Percentiles rank a stretch among this genome's conserved stretches.
phyloP scores from a whole-genome alignment of 148 eudicot species.

The Linanthus parryae region DNA sequence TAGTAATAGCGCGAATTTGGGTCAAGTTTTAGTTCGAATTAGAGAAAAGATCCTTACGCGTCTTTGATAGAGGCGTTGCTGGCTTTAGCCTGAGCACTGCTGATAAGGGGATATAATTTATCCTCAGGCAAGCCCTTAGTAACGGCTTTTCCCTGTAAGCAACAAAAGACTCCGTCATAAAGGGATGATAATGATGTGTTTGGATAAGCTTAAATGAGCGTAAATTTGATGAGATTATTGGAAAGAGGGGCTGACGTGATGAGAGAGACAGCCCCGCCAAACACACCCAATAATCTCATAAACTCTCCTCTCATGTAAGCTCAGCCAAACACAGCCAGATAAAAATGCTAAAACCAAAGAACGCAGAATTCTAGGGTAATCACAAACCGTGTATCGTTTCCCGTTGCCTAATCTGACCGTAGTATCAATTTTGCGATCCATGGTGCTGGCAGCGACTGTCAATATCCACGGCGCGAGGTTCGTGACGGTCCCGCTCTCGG shows the following conservation, averaged over 20 bases:
- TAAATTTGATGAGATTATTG: too few species aligned
- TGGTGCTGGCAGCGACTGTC: conserved; percentile 73
- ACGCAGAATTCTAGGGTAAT: not conserved
- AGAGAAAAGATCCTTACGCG: conserved; percentile 28
- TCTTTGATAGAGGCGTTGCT: conserved; percentile 32
- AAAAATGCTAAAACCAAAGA: not conserved
- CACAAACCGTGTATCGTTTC: conserved; percentile 23
- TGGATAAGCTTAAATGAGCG: not conserved
- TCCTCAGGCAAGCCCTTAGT: conserved; percentile 25
- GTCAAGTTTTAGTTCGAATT: not conserved
- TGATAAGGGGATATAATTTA: conserved; percentile 33
- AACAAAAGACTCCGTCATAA: not conserved
- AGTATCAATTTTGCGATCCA: conserved; percentile 42
- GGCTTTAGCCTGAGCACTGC: conserved; percentile 34
- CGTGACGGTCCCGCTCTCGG: conserved; percentile 21
- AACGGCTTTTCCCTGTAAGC: conserved; percentile 43
- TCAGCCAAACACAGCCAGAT: not conserved
- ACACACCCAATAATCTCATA: too few species aligned
- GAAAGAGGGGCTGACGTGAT: too few species aligned
- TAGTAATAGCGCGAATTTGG: not conserved
- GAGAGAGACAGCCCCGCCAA: too few species aligned
- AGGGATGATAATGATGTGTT: not conserved
- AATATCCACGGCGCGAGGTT: conserved; percentile 72
- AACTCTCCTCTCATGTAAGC: too few species aligned
- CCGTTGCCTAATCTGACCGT: conserved; percentile 34